Evolutionary conservation across 805 yeast genomes (phyloP), one percentile per base, ranked within the genome.

Genomic region (Isabelozyma pseudorhagii): DNA sequence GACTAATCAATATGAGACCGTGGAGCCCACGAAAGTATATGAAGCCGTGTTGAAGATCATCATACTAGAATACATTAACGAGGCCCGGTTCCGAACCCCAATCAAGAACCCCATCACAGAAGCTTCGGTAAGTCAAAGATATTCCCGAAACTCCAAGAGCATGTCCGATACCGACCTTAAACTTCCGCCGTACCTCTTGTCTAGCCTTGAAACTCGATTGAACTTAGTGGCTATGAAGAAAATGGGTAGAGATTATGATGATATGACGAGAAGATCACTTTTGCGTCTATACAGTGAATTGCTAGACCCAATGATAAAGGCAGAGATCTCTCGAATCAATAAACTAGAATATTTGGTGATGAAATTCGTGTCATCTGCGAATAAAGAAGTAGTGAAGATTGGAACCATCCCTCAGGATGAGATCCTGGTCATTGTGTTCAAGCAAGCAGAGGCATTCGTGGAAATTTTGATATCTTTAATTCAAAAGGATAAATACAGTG

Each of bases 271-370:
- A 52, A 69, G 87, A 36, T 77, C 84, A 46, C 71, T 85, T 43
- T 63, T 87, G 25, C 78, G 87, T 25, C 75, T 85, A 50, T 86
- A 87, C 62, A 83, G 83, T 49, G 85, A 82, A 42, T 56, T 83
- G 28, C 67, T 84, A 38, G 79, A 77, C 46, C 82, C 85, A 4
- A 64, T 56, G 27, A 68, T 70, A 55, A 71, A 68, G 36, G 54
- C 54, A 8, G 75, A 72, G 29, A 56, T 71, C 28, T 50, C 53
- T 28, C 55, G 64, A 2, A 66, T 63, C 40, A 64, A 63, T 50
- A 62, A 69, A 31, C 69, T 75, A 5, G 79, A 74, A 49, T 83
- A 79, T 46, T 58, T 82, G 36, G 72, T 83, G 2, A 72, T 80
- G 62, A 68, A 74, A 54, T 83, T 82, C 56, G 80, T 80, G 8